phyloP scores from a whole-genome alignment of 2,329 filamentous ascomycete species.

The Aquanectria penicillioides region DNA sequence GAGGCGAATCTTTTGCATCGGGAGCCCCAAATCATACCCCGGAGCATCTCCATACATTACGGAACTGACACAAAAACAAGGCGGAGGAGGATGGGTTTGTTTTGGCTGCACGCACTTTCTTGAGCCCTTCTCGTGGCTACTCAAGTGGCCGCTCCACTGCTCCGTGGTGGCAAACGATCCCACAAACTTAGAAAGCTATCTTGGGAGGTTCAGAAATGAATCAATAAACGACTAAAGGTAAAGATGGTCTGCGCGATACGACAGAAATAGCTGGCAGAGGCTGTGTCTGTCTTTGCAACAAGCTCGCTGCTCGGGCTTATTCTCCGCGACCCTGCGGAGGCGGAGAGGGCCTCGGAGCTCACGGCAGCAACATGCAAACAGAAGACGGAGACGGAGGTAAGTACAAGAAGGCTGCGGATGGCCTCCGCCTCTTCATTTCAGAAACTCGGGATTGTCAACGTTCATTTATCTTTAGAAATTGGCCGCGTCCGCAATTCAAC shows the following conservation, averaged over 20 bases:
- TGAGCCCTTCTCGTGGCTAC: not conserved
- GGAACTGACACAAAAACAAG: constrained; percentile 8
- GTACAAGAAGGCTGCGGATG: constrained; percentile 4
- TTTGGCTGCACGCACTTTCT: not conserved
- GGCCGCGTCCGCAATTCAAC: not conserved
- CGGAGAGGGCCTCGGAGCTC: constrained; percentile 6
- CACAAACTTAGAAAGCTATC: not conserved
- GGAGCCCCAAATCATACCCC: not conserved
- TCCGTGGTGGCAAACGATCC: not conserved
- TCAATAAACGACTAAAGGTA: not conserved
- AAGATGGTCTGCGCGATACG: not conserved
- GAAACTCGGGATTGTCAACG: not conserved
- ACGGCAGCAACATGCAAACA: not conserved
- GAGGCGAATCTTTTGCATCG: constrained; percentile 3
- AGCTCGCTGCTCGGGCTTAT: not conserved
- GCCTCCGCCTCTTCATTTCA: not conserved
- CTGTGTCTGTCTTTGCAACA: not conserved
- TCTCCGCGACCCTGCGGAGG: constrained; percentile 15
- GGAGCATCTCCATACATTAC: constrained; percentile 13
- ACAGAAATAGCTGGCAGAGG: constrained; percentile 16
- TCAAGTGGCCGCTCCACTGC: not conserved
- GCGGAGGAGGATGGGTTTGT: constrained; percentile 10
- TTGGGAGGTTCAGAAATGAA: not conserved
- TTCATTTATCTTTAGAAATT: not conserved
- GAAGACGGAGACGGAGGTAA: constrained; percentile 15